These are phyloP conservation scores for Colletotrichum musicola DNA, from an alignment of 2,329 filamentous ascomycete genomes.

Conservation along the genomic window DNA sequence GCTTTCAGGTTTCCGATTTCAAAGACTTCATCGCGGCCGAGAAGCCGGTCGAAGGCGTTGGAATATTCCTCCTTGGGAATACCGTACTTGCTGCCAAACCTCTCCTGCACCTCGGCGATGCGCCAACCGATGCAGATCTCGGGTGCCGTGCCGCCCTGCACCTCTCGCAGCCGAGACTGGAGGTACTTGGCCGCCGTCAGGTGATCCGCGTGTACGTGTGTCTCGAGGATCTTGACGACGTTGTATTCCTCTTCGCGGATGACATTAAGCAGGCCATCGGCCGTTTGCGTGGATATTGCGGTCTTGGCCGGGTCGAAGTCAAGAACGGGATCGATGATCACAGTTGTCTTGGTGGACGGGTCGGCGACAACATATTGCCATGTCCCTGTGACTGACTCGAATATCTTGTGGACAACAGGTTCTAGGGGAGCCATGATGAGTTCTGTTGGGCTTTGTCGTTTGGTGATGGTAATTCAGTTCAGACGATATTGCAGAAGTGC, in stretches of 20 bases:
- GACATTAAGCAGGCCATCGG: slow-evolving; percentile 60
- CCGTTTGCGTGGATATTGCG: slow-evolving; percentile 59
- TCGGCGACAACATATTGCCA: slow-evolving; percentile 70
- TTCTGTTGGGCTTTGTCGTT: background rate
- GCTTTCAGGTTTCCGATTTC: slow-evolving; percentile 54
- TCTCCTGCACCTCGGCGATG: slow-evolving; percentile 56
- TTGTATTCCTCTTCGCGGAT: slow-evolving; percentile 57
- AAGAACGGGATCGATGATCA: slow-evolving; percentile 70
- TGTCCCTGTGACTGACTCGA: slow-evolving; percentile 55
- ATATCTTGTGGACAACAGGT: slow-evolving; percentile 51
- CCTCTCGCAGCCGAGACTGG: slow-evolving; percentile 53
- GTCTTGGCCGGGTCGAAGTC: slow-evolving; percentile 59
- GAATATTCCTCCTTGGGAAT: slow-evolving; percentile 51
- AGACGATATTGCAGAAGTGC: background rate
- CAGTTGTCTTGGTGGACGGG: slow-evolving; percentile 55
- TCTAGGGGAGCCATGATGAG: slow-evolving; percentile 37
- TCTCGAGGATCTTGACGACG: slow-evolving; percentile 66
- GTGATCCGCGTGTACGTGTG: slow-evolving; percentile 69
- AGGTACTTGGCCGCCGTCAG: slow-evolving; percentile 67
- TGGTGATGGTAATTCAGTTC: background rate
- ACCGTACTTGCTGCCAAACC: slow-evolving; percentile 55
- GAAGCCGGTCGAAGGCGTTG: slow-evolving; percentile 56
- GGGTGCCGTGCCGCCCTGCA: slow-evolving; percentile 11
- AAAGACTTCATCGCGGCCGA: slow-evolving; percentile 58
- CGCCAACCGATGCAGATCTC: slow-evolving; percentile 58